Percentiles rank a stretch among this genome's conserved stretches.
These are phyloP conservation scores for Clavispora carvajalis DNA, from an alignment of 805 yeast species.

Conservation along the genomic window DNA sequence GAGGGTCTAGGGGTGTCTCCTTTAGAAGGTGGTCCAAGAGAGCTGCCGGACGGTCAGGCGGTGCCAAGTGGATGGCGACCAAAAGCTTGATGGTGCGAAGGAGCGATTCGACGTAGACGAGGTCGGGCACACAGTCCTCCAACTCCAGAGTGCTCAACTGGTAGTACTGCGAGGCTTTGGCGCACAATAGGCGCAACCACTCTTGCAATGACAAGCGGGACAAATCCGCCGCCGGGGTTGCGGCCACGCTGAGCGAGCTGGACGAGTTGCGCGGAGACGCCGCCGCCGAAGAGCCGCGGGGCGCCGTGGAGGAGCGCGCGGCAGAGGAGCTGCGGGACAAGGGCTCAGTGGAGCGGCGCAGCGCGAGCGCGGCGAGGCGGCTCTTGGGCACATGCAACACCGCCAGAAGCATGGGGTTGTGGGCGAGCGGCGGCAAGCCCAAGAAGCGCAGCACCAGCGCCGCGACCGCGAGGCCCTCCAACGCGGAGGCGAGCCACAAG, in stretches of 20 bases:
- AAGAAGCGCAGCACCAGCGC: conserved; percentile 55
- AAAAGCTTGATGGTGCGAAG: conserved; percentile 60
- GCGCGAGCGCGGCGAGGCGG: conserved; percentile 29
- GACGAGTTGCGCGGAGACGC: conserved; percentile 33
- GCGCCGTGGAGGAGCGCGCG: not conserved
- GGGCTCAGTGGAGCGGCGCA: conserved; percentile 41
- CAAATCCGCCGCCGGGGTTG: conserved; percentile 24
- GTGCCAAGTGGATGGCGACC: conserved; percentile 46
- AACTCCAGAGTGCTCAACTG: conserved; percentile 46
- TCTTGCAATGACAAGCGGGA: conserved; percentile 27
- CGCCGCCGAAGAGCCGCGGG: not conserved
- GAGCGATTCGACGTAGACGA: conserved; percentile 69
- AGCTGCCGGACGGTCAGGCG: conserved; percentile 31
- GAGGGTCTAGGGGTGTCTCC: conserved; percentile 1
- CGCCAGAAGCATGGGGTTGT: conserved; percentile 30
- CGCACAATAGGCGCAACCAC: conserved; percentile 24
- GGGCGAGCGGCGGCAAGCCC: conserved; percentile 47
- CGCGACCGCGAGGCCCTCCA: conserved; percentile 76
- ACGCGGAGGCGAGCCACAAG: conserved; percentile 82
- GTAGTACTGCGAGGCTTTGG: conserved; percentile 25
- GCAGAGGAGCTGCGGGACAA: conserved; percentile 3
- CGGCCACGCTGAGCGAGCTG: conserved; percentile 20
- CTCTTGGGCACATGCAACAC: conserved; percentile 28
- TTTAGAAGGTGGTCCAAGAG: conserved; percentile 44
- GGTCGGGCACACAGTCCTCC: conserved; percentile 77